phyloP scores from a whole-genome alignment of 2,329 filamentous ascomycete genomes.

The Didymosphaeria variabile region DNA sequence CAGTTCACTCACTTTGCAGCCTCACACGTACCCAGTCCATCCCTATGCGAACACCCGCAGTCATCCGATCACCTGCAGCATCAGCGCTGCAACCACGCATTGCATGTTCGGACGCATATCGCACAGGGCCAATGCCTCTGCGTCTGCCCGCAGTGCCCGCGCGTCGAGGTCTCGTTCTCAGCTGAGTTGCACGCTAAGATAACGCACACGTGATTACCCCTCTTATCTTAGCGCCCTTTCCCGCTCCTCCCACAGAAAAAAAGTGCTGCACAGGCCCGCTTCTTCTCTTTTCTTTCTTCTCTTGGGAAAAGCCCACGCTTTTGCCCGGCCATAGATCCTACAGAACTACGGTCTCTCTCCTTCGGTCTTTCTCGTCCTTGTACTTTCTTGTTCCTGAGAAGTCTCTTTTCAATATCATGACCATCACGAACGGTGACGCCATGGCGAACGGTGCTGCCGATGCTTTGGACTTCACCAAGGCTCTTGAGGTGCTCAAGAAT shows the following conservation, averaged over 20 bases:
- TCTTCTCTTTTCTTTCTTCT: slow-evolving; percentile 42
- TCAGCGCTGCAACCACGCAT: neutral
- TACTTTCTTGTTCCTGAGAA: slow-evolving; percentile 44
- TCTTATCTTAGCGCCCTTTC: slow-evolving; percentile 9
- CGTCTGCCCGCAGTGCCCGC: neutral
- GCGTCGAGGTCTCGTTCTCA: neutral
- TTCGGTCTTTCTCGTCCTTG: slow-evolving; percentile 27
- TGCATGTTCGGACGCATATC: neutral
- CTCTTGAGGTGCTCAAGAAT: slow-evolving; percentile 78
- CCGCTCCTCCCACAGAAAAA: slow-evolving; percentile 33
- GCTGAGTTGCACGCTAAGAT: neutral
- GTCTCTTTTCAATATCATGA: slow-evolving; percentile 65
- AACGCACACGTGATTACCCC: slow-evolving; percentile 14
- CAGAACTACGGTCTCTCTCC: slow-evolving; percentile 46
- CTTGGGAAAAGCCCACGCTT: slow-evolving; percentile 61
- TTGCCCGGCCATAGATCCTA: slow-evolving; percentile 63
- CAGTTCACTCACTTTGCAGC: neutral
- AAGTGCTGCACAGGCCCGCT: slow-evolving; percentile 31
- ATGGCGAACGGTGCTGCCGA: slow-evolving; percentile 61
- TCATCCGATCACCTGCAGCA: neutral
- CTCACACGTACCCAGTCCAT: neutral
- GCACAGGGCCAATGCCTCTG: neutral
- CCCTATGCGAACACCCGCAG: neutral
- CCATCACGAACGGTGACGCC: slow-evolving; percentile 72
- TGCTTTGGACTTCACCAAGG: slow-evolving; percentile 77